These are phyloP conservation scores for Megacollybia platyphylla DNA, from an alignment of 1,284 basidiomycete species.

Conservation along the genomic window DNA sequence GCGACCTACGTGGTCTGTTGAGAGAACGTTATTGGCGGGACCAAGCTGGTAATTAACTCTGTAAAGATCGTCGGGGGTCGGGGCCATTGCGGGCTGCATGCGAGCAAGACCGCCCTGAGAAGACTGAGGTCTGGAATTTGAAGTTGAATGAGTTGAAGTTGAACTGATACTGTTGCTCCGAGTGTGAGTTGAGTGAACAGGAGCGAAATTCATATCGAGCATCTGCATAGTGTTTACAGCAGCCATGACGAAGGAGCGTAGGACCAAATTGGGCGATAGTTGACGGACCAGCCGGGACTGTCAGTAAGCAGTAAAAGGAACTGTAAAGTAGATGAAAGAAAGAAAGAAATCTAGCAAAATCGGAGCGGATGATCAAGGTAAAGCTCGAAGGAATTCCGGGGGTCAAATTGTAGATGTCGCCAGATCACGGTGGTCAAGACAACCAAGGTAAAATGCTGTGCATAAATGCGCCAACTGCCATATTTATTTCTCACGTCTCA, in stretches of 20 bases:
- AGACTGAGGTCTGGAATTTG: constrained; percentile 62
- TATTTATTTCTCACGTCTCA: background rate
- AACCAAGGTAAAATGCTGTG: background rate
- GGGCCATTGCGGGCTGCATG: constrained; percentile 34
- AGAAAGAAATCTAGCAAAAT: constrained; percentile 10
- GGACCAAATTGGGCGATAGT: constrained; percentile 12
- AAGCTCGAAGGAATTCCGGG: background rate
- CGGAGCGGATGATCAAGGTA: constrained; percentile 7
- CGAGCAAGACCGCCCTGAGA: constrained; percentile 49
- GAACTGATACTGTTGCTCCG: constrained; percentile 69
- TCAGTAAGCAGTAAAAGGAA: constrained; percentile 7
- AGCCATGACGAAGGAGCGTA: constrained; percentile 33
- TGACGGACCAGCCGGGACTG: constrained; percentile 14
- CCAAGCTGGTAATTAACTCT: constrained; percentile 42
- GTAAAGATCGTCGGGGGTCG: constrained; percentile 54
- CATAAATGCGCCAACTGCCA: background rate
- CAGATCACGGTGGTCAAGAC: background rate
- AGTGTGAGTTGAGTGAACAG: constrained; percentile 49
- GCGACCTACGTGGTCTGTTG: constrained; percentile 30
- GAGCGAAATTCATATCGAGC: constrained; percentile 60
- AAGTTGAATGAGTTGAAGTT: constrained; percentile 46
- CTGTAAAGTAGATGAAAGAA: constrained; percentile 10
- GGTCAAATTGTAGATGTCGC: background rate
- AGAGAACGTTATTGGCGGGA: constrained; percentile 18
- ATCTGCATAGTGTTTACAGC: constrained; percentile 62